These are phyloP conservation scores for Peronospora belbahrii DNA, from an alignment of 352 stramenopile genomes.

Conservation along the genomic window DNA sequence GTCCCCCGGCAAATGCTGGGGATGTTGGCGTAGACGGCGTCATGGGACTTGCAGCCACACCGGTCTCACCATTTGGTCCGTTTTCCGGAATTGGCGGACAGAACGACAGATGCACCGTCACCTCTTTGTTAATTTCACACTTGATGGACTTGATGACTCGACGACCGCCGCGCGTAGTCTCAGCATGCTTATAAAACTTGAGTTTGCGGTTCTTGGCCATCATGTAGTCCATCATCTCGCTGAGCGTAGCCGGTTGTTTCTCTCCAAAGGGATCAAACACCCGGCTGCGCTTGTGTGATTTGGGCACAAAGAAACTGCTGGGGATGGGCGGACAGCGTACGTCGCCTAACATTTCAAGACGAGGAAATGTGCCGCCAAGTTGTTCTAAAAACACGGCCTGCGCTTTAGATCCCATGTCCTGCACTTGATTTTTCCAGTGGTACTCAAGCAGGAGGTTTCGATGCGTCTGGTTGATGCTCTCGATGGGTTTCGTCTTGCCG, in stretches of 20 bases:
- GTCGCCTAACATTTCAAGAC: conserved; percentile 78
- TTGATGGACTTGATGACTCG: conserved; percentile 81
- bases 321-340: conserved; percentile 62
- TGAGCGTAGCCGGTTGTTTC: conserved; percentile 74
- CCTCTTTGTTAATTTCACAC: conserved; percentile 84
- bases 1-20: conserved; percentile 57
- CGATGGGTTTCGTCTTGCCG: conserved; percentile 82
- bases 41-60: conserved; percentile 79
- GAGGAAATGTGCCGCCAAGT: conserved; percentile 55
- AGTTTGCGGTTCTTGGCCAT: conserved; percentile 84
- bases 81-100: conserved; percentile 72
- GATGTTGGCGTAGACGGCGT: conserved; percentile 81
- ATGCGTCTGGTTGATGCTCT: conserved; percentile 79
- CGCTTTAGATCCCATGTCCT: conserved; percentile 78
- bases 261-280: conserved; percentile 81
- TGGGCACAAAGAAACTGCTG: conserved; percentile 67
- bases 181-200: conserved; percentile 85
- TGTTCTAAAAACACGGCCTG: conserved; percentile 79
- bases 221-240: conserved; percentile 88
- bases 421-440: conserved; percentile 85
- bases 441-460: conserved; percentile 86
- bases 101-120: conserved; percentile 78
- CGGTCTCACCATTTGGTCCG: conserved; percentile 70
- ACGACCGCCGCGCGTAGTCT: conserved; percentile 77
- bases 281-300: conserved; percentile 72